Conservation (phyloP, 2,329 filamentous ascomycete genomes). For the Bipolaris gigantea region DNA sequence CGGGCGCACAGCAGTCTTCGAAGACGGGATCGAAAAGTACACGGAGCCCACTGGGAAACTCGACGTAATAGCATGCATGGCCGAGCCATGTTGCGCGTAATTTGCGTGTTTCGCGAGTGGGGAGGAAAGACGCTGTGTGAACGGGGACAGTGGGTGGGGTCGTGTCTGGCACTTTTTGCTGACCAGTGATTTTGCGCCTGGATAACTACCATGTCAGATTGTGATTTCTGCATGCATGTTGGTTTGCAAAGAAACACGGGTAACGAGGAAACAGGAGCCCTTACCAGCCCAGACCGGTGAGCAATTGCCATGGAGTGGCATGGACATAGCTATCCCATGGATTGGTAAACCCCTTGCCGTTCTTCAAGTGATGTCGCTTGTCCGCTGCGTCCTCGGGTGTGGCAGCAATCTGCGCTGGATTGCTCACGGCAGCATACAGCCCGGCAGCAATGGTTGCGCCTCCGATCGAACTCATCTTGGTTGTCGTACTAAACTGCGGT, state of each 20-base stretch:
- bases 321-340: slow-evolving; percentile 59
- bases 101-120: slow-evolving; percentile 58
- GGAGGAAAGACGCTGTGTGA: slow-evolving; percentile 67
- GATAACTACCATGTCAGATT: background rate
- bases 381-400: slow-evolving; percentile 51
- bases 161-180: slow-evolving; percentile 61
- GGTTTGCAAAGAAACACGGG: background rate
- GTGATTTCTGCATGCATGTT: background rate
- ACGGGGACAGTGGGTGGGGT: slow-evolving; percentile 68
- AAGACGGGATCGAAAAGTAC: slow-evolving; percentile 95
- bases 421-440: slow-evolving; percentile 48
- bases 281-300: slow-evolving; percentile 45
- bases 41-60: slow-evolving; percentile 82
- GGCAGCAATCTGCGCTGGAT: slow-evolving; percentile 44
- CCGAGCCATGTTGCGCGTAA: slow-evolving; percentile 92
- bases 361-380: slow-evolving; percentile 55
- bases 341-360: slow-evolving; percentile 59
- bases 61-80: slow-evolving; percentile 90
- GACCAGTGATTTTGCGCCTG: slow-evolving; percentile 54
- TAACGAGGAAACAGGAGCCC: slow-evolving; percentile 4
- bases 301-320: slow-evolving; percentile 37
- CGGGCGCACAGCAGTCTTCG: slow-evolving; percentile 80
- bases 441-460: slow-evolving; percentile 30
- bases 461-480: slow-evolving; percentile 38
- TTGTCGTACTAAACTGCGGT: slow-evolving; percentile 18